Base-by-base conservation (phyloP, 108 stramenopile genomes). In the Cyclotella kingstonii region DNA sequence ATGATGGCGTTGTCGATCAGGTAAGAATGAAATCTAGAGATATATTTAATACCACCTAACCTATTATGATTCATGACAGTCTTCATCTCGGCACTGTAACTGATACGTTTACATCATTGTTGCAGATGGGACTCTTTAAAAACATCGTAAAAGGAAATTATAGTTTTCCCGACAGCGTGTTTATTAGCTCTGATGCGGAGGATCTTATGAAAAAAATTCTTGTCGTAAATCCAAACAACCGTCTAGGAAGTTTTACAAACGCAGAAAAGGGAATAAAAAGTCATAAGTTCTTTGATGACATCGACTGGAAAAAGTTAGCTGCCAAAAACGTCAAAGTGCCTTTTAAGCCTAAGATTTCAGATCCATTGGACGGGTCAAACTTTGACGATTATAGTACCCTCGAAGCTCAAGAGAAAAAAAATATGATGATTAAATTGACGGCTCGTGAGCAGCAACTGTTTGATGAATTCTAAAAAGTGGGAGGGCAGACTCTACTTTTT, bases 301-400 rank as follows among this genome's bases (percentile, higher is more conserved):
- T 86, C 27, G 66, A 89, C 41, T 97, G 85, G 57, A 65, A 77
- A 11, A 76, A 62, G 22, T 63, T 94, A 41, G 27, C 44, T n/a
- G 55, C 63, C n/a, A 86, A 89, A 60, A 60, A 84, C 18, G 15
- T 92, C 23, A 60, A 70, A 57, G 94, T 98, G 2, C 99, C 99
- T 6, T 98, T 94, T 84, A 70, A 78, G 23, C 99, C 99, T 1
- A 76, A 73, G 22, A 62, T 98, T 23, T 83, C 76, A 50, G 75
- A 94, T 57, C 75, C 85, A 5, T 51, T 97, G 36, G 99, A 99
- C 68, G 81, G 90, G 17, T 85, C 84, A 2, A 83, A 96, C 76
- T 98, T 98, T 69, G 99, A 98, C 36, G 73, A 84, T 43, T 85
- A 47, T 38, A 73, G 46, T 33, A 77, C 67, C 27, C 50, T 68